These are phyloP conservation scores for sunflower (Helianthus annuus) DNA, from an alignment of 129 eudicot species.

Conservation along the genomic window DNA sequence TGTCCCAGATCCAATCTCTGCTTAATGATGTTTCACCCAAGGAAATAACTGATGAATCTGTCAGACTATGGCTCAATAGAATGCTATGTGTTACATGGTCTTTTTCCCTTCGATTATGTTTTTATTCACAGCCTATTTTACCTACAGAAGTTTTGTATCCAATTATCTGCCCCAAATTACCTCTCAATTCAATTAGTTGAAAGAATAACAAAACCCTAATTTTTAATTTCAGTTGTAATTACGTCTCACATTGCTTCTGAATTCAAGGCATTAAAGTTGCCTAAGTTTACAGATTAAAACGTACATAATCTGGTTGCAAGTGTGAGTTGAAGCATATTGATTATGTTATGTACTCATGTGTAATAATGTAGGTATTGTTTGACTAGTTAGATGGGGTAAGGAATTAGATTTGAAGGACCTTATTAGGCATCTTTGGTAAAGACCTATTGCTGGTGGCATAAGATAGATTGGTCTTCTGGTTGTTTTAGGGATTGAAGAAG, in stretches of 20 bases:
- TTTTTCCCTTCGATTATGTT: background rate
- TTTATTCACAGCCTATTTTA: background rate
- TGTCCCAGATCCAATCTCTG: no score
- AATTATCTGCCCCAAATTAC: background rate
- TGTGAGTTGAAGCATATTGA: background rate
- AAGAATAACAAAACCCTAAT: slow-evolving; percentile 3
- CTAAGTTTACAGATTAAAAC: background rate
- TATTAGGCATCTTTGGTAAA: background rate
- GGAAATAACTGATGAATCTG: no score
- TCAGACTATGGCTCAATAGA: no score
- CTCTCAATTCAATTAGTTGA: background rate
- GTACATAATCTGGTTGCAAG: background rate
- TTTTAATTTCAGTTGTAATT: background rate
- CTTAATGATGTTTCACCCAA: no score
- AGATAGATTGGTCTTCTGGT: background rate
- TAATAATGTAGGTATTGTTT: background rate
- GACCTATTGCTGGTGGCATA: background rate
- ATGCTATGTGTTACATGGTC: background rate
- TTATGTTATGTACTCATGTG: background rate
- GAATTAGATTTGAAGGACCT: background rate
- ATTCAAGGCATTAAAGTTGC: background rate
- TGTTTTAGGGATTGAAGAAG: background rate
- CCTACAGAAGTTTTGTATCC: background rate
- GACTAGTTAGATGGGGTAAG: background rate
- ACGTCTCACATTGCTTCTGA: background rate